Percentiles rank a stretch among this genome's conserved stretches.
Conservation (phyloP, 768 basidiomycete species). For the Paxillus involutus region DNA sequence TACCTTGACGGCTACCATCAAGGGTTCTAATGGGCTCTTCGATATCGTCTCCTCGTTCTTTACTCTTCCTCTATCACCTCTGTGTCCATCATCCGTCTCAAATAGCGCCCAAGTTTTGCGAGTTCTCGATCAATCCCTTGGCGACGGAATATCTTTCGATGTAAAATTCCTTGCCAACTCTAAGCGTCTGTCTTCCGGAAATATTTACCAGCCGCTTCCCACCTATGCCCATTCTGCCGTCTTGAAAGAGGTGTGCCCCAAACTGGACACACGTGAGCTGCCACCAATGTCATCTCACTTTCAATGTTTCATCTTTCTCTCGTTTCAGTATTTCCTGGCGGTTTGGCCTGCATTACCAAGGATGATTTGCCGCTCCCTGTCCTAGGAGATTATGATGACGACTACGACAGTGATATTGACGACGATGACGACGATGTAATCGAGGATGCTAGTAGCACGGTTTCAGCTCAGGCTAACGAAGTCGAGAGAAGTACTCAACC, state of each 20-base stretch:
- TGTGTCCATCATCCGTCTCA: not conserved
- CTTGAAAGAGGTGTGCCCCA: not conserved
- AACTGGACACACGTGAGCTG: not conserved
- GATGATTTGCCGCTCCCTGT: not conserved
- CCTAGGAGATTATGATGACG: constrained; percentile 15
- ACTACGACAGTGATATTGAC: constrained; percentile 26
- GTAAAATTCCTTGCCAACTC: constrained; percentile 1
- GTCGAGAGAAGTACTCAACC: not conserved
- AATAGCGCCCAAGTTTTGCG: not conserved
- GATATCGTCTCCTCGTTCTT: not conserved
- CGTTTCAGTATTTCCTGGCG: not conserved
- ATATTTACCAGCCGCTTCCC: not conserved
- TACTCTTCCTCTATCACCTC: not conserved
- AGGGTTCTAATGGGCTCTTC: not conserved
- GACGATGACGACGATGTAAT: constrained; percentile 17
- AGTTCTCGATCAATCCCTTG: constrained; percentile 1
- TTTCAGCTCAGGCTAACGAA: not conserved
- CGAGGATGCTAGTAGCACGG: not conserved
- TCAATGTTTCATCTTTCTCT: not conserved
- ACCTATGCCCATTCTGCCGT: constrained; percentile 1
- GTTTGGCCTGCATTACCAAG: not conserved
- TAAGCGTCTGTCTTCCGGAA: not conserved
- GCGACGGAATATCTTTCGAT: constrained; percentile 1
- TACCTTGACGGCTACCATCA: not conserved
- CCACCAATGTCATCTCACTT: not conserved